Evolutionary conservation across 306 rosid genomes (phyloP), one percentile per base, ranked within the genome.

Genomic region (Purshia tridentata): DNA sequence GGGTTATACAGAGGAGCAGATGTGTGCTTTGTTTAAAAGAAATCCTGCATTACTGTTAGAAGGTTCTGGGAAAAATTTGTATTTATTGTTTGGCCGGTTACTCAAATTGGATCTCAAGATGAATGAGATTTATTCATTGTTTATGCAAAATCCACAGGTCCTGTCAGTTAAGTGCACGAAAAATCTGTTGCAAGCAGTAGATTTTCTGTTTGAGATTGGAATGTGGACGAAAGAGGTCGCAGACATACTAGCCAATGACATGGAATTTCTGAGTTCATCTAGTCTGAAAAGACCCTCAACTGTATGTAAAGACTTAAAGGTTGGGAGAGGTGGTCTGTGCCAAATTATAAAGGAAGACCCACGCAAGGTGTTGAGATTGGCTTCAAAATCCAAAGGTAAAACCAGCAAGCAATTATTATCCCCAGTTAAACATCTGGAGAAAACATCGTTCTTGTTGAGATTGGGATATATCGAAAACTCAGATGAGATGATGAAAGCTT

Each of bases 391-490:
- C 8, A 72, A 81, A 59, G 54, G 41, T 20, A 80, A 71, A 73
- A 78, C 65, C 72, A 10, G 46, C 35, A 77, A 68, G 64, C 85
- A 59, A 65, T 42, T 19, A 29, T 40, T 54, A 19, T n/a, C 47
- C 65, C 52, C 35, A 40, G 79, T 70, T 72, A 78, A 69, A n/a
- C 77, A 79, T 69, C 18, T 85, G 58, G 88, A 86, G 67, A 90
- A 90, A 79, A 83, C 82, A 56, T 72, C 74, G 14, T 92, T 92
- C 86, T 82, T 92, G 88, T 9, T 81, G 80, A 81, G 81, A 62
- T 63, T 90, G 72, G 96, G 95, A 47, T 92, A 85, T 72, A n/a
- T 67, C 0, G 95, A 90, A 69, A 92, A 90, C 83, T 84, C 98
- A 14, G 88, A 90, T n/a, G 98, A 88, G 84, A 88, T 92, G 96